Base-by-base conservation (phyloP, 768 basidiomycete species). In the Naganishia onofrii region DNA sequence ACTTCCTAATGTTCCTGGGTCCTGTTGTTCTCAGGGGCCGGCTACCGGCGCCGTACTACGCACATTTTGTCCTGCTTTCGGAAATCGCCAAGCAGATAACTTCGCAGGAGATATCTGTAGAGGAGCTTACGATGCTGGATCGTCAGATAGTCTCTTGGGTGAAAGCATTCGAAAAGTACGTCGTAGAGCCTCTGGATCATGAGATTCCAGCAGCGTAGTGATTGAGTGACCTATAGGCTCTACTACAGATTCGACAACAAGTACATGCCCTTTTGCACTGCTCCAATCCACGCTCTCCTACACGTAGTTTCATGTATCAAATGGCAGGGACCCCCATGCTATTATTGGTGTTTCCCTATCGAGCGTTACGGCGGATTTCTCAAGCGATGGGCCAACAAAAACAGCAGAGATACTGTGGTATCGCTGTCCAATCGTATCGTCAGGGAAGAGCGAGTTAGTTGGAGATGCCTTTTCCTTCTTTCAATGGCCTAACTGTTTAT, bases 221-320 rank as follows among this genome's bases (percentile, higher is more conserved):
- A 29, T 26, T 15, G 5, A 5, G 13, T 15, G 13, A 23, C 13
- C 29, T 32, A 2, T 65, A 52, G 65, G 15, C 53, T 48, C 7
- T 83, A 81, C 46, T 82, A 82, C 66, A 77, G 82, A 48, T 52
- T 72, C 21, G 28, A 74, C 28, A 72, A 75, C 0, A 13, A 56
- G 0, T 71, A 77, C 0, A 54, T 83, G 0, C 68, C 79, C 3
- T 60, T 75, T 0, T 83, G 83, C 60, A 74, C 78, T 0, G 46
- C 82, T 0, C 81, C 81, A 0, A 72, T 83, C 12, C 82, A 83
- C 65, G 79, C 75, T 0, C 70, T 81, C 0, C 73, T 82, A 2
- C 80, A 82, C 44, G 72, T 81, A 46, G 77, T 74, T 0, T 76
- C 79, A 60, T 74, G 74, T 60, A 81, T 81, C 42, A 56, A 63